Base-by-base conservation (phyloP, 805 yeast genomes). In the Danielozyma ontarioensis region DNA sequence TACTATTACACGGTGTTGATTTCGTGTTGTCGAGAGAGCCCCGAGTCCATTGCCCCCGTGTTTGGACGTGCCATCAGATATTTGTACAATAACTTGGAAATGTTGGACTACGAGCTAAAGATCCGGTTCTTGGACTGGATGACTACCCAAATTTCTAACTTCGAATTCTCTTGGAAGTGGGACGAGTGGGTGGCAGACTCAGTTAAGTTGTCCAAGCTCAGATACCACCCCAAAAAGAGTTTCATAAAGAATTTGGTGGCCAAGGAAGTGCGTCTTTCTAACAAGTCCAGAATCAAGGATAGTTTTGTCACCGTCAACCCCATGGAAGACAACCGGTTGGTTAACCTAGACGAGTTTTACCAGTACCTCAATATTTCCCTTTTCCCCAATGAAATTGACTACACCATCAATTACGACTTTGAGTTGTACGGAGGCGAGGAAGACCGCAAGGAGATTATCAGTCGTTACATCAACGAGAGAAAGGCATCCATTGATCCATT, bases 151-250 rank as follows among this genome's bases (percentile, higher is more conserved):
- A 75, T 93, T 55, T 83, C 95, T 49, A 93, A 90, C 54, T 93
- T 90, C 57, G 88, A 83, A 36, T 93, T 86, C 61, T 85, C 89
- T 24, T 93, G 99, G 99, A 87, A 88, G 53, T 93, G 98, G 98
- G 78, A 76, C 42, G 97, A 89, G 57, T 93, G 98, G 98, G 76
- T 72, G 17, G 61, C 57, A 2, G 84, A 80, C 47, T 70, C 80
- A 0, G 47, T 53, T n/a, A 56, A 54, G 29, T 70, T 65, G 29
- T 58, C 64, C 5, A 56, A 65, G 8, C 62, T 72, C 23, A 55
- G 63, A 22, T 78, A 74, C 48, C 89, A 85, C 51, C 96, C 97
- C 10, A 78, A 76, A 44, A 70, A 75, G 41, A 74, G 72, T 29
- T 82, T 90, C 44, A 77, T 90, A 39, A 76, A 72, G 45, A 88